A percentile compares a stretch with the other conserved stretches of the same genome.
These are phyloP conservation scores for Tuber borchii DNA, from an alignment of 495 filamentous ascomycete species.

Conservation along the genomic window DNA sequence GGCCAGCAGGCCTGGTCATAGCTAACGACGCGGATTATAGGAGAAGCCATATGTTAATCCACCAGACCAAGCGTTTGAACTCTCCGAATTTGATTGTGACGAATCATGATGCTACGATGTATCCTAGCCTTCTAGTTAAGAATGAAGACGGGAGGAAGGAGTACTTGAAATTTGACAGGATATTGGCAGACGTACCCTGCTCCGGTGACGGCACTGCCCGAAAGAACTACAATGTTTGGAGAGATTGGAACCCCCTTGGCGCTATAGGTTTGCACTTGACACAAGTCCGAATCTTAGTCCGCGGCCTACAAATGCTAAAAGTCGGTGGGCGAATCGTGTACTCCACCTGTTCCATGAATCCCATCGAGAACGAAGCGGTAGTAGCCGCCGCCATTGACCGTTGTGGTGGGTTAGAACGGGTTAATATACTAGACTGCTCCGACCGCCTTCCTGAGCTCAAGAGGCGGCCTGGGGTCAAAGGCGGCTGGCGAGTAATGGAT, in stretches of 20 bases:
- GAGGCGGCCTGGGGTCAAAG: slow-evolving; percentile 61
- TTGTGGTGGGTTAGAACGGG: slow-evolving; percentile 76
- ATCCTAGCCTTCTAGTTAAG: slow-evolving; percentile 65
- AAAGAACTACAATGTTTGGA: slow-evolving; percentile 91
- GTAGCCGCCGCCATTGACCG: slow-evolving; percentile 76
- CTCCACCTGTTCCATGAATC: slow-evolving; percentile 97
- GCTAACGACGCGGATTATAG: slow-evolving; percentile 95
- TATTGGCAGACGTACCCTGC: slow-evolving; percentile 93
- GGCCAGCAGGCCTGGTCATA: slow-evolving; percentile 82
- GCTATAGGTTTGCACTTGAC: slow-evolving; percentile 76
- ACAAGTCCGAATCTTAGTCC: slow-evolving; percentile 81
- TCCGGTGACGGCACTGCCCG: slow-evolving; percentile 87
- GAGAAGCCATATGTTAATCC: slow-evolving; percentile 89
- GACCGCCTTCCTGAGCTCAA: slow-evolving; percentile 68
- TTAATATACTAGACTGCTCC: slow-evolving; percentile 75
- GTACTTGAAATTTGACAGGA: slow-evolving; percentile 94
- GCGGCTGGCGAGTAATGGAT: slow-evolving; percentile 80
- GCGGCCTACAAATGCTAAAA: slow-evolving; percentile 93
- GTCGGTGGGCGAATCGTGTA: slow-evolving; percentile 90
- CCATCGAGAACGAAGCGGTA: slow-evolving; percentile 95
- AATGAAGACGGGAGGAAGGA: slow-evolving; percentile 53
- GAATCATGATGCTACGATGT: slow-evolving; percentile 96
- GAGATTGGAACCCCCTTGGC: slow-evolving; percentile 80
- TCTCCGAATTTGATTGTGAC: slow-evolving; percentile 96
- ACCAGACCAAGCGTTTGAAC: slow-evolving; percentile 92